These are phyloP conservation scores for Euryodendron excelsum DNA, from an alignment of 148 eudicot species.

Conservation along the genomic window DNA sequence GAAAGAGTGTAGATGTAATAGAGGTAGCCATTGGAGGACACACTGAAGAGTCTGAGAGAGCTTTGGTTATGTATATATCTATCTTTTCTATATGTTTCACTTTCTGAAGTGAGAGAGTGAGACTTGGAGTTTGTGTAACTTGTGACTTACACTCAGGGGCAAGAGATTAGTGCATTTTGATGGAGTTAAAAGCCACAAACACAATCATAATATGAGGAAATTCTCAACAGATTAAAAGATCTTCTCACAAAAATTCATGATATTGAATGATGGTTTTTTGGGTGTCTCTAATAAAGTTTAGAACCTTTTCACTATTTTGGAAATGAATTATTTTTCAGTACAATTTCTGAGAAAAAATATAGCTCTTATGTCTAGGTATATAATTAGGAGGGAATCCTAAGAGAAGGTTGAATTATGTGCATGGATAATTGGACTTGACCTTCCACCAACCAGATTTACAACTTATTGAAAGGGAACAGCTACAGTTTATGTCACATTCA, in stretches of 20 bases:
- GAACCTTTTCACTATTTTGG: background rate
- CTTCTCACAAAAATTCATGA: conserved; percentile 4
- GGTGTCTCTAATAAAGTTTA: background rate
- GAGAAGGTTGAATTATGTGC: background rate
- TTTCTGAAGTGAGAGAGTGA: background rate
- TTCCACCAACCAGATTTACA: background rate
- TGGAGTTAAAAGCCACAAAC: background rate
- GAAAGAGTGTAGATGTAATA: conserved; percentile 25
- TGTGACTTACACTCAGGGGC: background rate
- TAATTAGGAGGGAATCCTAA: background rate
- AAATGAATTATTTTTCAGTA: background rate
- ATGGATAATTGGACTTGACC: background rate
- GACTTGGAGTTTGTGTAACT: background rate
- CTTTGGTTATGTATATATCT: background rate
- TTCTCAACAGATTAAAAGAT: background rate
- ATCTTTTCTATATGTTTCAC: background rate
- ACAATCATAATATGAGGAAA: conserved; percentile 1
- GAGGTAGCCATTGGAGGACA: conserved; percentile 61
- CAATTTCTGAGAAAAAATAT: background rate
- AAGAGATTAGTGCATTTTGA: background rate
- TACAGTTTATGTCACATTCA: too few relatives aligned
- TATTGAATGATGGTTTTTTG: background rate
- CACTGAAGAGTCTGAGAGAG: conserved; percentile 5
- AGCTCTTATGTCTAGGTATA: background rate
- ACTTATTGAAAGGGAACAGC: background rate